Evolutionary conservation across 2,329 filamentous ascomycete species (phyloP), one percentile per base, ranked within the genome.

Genomic region (Coleophoma crateriformis): DNA sequence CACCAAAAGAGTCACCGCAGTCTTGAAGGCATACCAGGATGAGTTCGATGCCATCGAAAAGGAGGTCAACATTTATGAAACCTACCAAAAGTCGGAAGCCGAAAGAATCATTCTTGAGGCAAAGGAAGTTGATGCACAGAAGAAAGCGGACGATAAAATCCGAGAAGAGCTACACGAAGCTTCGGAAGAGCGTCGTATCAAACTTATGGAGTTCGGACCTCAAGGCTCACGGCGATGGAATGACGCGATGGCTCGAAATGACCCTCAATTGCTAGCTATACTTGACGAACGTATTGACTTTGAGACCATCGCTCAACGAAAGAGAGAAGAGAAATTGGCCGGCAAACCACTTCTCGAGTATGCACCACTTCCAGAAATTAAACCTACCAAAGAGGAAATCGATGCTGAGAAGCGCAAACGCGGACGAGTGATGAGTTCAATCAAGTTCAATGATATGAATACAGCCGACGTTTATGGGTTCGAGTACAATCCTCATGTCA

Each of bases 401-500:
- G 54, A 55, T 33, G 19, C 49, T 12, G 54, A 61, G 45, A 60
- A 57, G 43, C 54, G 59, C 15, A 58, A 61, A 40, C 41, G 39
- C 27, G 57, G 57, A 43, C 34, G 57, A 12, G 40, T 60, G 3
- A 50, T 59, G 27, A 58, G 60, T 47, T 52, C 53, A 8, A 51
- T 58, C 12, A 58, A 58, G 13, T 65, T 60, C 37, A 60, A 65
- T 22, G 59, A 61, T 44, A 56, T 47, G 76, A 85, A 60, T 79
- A 84, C 64, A 73, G 79, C 81, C 7, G 71, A 77, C 52, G 71
- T 75, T 1, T 85, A 84, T 58, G 75, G 77, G 14, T 83, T 84
- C 57, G 77, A 82, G 52, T 81, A 83, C 55, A 80, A 84, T 56
- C 71, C 76, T 10, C 76, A 80, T 46, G 73, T 75, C 2, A 74